These are phyloP conservation scores for Suillus americanus DNA, from an alignment of 768 basidiomycete species.

Conservation along the genomic window DNA sequence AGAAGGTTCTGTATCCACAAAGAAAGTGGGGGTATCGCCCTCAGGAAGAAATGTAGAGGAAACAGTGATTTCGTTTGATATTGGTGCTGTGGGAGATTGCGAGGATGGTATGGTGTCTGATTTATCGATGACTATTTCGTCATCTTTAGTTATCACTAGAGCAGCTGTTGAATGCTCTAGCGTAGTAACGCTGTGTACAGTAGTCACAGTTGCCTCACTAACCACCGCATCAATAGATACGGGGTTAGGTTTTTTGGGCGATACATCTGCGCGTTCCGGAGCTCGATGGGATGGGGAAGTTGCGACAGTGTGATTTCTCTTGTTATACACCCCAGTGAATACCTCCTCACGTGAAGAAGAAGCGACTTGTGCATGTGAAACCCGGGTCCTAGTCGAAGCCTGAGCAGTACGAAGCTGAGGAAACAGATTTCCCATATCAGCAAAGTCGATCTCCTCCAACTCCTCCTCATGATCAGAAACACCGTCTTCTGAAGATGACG, in stretches of 20 bases:
- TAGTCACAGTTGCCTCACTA: background rate
- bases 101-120: background rate
- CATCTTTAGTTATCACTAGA: background rate
- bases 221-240: background rate
- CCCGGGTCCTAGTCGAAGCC: background rate
- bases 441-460: slow-evolving; percentile 66
- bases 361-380: background rate
- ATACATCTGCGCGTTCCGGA: no score
- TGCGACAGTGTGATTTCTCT: no score
- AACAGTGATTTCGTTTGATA: background rate
- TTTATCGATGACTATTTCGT: background rate
- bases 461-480: slow-evolving; percentile 28
- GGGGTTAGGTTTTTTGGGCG: background rate
- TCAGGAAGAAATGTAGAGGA: background rate
- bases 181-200: background rate
- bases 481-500: slow-evolving; percentile 31
- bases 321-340: slow-evolving; percentile 39
- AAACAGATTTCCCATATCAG: slow-evolving; percentile 51
- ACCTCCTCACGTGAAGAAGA: slow-evolving; percentile 25
- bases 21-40: slow-evolving; percentile 18
- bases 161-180: background rate
- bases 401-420: slow-evolving; percentile 37
- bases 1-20: slow-evolving; percentile 42
- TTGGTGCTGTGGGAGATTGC: background rate
- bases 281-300: background rate